Percentiles rank a stretch among this genome's conserved stretches.
phyloP scores from a whole-genome alignment of 2,329 filamentous ascomycete genomes.

The Pseudohalonectria lignicola region DNA sequence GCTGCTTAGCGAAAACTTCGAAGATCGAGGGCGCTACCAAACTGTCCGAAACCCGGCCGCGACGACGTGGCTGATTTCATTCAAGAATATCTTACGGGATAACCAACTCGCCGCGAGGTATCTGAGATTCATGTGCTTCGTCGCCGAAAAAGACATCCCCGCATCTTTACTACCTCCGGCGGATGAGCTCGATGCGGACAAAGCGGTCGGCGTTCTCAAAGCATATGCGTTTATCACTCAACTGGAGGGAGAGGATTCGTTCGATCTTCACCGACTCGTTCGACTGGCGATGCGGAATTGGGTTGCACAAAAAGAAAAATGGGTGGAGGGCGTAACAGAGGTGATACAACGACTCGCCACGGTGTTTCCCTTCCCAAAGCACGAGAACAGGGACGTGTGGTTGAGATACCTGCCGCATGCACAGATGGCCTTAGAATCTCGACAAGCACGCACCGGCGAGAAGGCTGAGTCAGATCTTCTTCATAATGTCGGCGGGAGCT shows the following conservation, averaged over 20 bases:
- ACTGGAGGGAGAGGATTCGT: conserved; percentile 6
- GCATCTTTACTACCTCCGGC: conserved; percentile 11
- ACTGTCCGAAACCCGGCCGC: conserved; percentile 5
- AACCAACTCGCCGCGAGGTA: conserved; percentile 15
- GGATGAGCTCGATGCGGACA: conserved; percentile 6
- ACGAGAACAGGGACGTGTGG: too few relatives aligned
- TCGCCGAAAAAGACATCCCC: conserved; percentile 18
- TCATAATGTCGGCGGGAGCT: too few relatives aligned
- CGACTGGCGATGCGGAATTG: conserved; percentile 16
- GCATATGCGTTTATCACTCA: conserved; percentile 19
- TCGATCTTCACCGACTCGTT: conserved; percentile 21
- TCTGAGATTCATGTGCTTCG: too few relatives aligned
- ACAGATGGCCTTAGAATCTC: too few relatives aligned
- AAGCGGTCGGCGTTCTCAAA: conserved; percentile 15
- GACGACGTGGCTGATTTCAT: conserved; percentile 10
- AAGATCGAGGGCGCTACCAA: conserved; percentile 4
- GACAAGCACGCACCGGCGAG: too few relatives aligned
- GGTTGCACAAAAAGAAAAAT: too few relatives aligned
- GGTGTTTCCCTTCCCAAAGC: too few relatives aligned
- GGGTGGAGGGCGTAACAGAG: too few relatives aligned
- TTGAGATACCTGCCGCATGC: too few relatives aligned
- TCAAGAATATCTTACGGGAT: conserved; percentile 7
- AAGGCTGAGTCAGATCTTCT: too few relatives aligned
- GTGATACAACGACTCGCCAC: too few relatives aligned
- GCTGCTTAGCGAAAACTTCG: conserved; percentile 8